A percentile compares a stretch with the other conserved stretches of the same genome.
These are phyloP conservation scores for Rhizopogon vesiculosus DNA, from an alignment of 768 basidiomycete species.

Conservation along the genomic window DNA sequence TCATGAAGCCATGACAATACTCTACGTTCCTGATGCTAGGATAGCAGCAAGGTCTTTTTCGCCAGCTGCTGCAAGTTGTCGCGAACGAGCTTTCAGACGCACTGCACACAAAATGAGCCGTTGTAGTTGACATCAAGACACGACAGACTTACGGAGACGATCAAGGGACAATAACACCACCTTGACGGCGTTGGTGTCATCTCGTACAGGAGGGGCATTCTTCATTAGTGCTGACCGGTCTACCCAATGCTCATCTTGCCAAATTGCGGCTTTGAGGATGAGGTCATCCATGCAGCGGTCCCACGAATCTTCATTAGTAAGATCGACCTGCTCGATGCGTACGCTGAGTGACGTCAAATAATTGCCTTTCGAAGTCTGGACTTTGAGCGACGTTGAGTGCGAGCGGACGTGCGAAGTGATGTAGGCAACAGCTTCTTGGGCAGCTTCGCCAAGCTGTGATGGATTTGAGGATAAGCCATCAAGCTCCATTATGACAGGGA, in stretches of 20 bases:
- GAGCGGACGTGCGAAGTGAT: conserved; percentile 72
- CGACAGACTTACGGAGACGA: conserved; percentile 68
- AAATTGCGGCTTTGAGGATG: conserved; percentile 87
- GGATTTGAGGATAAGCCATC: conserved; percentile 78
- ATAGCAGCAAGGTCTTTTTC: conserved; percentile 82
- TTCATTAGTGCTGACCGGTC: conserved; percentile 77
- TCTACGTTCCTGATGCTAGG: conserved; percentile 36
- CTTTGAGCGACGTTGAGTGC: conserved; percentile 76
- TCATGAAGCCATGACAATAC: not conserved
- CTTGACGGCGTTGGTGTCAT: conserved; percentile 54
- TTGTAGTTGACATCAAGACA: conserved; percentile 9
- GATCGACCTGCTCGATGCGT: conserved; percentile 81
- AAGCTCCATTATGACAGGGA: conserved; percentile 95
- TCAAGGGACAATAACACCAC: conserved; percentile 90
- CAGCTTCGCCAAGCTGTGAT: conserved; percentile 67
- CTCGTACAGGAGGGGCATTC: conserved; percentile 23
- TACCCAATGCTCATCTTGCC: conserved; percentile 91
- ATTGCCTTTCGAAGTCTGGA: conserved; percentile 93
- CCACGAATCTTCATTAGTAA: conserved; percentile 41
- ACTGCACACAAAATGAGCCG: conserved; percentile 40
- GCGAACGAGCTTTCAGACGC: conserved; percentile 84
- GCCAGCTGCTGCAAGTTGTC: conserved; percentile 79
- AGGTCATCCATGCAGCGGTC: conserved; percentile 92
- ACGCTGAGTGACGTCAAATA: conserved; percentile 82
- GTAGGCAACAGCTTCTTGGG: conserved; percentile 68